Base-by-base conservation (phyloP, 1,284 basidiomycete genomes). In the Trichosporon asahii region DNA sequence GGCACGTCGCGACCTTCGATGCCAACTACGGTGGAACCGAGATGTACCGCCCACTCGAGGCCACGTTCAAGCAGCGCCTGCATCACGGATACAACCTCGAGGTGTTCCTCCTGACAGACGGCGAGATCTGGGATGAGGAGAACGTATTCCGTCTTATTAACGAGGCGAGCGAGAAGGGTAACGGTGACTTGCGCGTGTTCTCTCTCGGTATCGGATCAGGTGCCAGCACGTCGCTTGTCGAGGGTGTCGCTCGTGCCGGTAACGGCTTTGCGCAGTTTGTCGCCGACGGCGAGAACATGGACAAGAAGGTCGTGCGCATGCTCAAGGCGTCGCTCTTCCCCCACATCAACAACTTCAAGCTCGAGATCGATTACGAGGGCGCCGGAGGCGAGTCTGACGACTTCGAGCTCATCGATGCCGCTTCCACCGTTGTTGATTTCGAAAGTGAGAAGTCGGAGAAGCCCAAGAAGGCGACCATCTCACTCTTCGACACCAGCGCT, bases 381-480 rank as follows among this genome's bases (percentile, higher is more conserved):
- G 65, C 14, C 23, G 15, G 55, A 18, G 44, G 44, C 37, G 21
- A 25, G n/a, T 29, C 33, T 12, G 72, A 75, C 61, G 71, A 73
- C 57, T 73, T 75, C 64, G 72, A 72, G 55, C 46, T 73, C 5
- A 33, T 75, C 18, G 72, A 73, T n/a, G 7, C 44, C 12, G 49
- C 49, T 8, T 29, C 66, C 0, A 66, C 68, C 11, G 21, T 44
- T 15, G 40, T 67, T 27, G 65, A 64, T 5, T n/a, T 15, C n/a
- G 63, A 46, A 7, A 12, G 25, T 14, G n/a, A 33, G 29, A 21
- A 55, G 5, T 9, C 21, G 6, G 49, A 67, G 11, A 29, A 49
- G 31, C 46, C 63, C 76, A 80, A 57, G 69, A 81, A 61, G 69
- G 75, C 76, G 79, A 31, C 75, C 35, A 84, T 83, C 65, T 76